A percentile compares a stretch with the other conserved stretches of the same genome.
phyloP scores from a whole-genome alignment of 2,329 filamentous ascomycete genomes.

The Colletotrichum scovillei region DNA sequence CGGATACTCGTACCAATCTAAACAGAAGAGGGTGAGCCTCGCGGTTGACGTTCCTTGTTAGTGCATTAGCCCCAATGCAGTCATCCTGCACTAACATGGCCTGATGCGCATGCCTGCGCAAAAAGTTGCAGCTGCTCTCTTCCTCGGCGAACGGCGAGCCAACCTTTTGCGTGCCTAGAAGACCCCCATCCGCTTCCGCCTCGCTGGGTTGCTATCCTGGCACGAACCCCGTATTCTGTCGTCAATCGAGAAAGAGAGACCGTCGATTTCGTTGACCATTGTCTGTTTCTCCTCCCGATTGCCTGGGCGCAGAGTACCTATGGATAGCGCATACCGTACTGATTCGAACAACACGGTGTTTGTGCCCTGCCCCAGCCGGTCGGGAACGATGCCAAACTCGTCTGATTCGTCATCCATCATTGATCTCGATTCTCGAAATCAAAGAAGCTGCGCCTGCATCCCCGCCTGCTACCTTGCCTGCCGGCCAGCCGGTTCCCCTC shows the following conservation, averaged over 20 bases:
- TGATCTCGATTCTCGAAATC: too few relatives aligned
- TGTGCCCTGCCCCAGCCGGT: neutral
- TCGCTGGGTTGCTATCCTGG: constrained; percentile 19
- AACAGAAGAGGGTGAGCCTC: neutral
- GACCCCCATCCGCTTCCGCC: constrained; percentile 27
- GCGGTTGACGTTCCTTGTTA: constrained; percentile 15
- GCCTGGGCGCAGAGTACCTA: neutral
- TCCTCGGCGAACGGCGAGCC: constrained; percentile 1
- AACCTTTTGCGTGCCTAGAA: neutral
- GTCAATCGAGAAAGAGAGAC: neutral
- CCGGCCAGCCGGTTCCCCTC: neutral
- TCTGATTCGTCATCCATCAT: neutral
- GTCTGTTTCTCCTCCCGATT: neutral
- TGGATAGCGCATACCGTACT: neutral
- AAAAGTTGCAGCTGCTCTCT: neutral
- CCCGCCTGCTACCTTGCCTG: neutral
- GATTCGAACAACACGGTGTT: neutral
- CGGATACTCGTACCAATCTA: neutral
- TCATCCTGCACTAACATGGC: constrained; percentile 28
- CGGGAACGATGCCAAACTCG: neutral
- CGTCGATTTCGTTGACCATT: neutral
- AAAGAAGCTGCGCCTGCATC: too few relatives aligned
- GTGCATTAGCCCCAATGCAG: constrained; percentile 21
- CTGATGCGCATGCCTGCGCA: constrained; percentile 7
- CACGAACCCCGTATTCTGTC: constrained; percentile 7